Evolutionary conservation across 2,329 filamentous ascomycete genomes (phyloP).

Genomic region (Lasiodiplodia sp.): DNA sequence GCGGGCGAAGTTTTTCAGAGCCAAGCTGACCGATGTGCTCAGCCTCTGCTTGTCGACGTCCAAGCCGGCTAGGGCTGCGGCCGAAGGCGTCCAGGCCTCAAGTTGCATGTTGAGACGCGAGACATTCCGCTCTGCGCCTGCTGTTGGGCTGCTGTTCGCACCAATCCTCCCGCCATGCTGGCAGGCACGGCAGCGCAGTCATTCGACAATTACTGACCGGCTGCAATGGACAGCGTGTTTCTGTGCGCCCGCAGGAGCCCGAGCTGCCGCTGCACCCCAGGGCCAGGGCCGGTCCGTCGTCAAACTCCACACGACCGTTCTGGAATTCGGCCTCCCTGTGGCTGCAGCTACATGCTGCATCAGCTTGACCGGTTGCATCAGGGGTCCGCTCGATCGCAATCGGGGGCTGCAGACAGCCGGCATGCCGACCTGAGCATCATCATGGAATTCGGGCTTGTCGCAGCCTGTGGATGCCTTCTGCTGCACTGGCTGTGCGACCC

Average conservation of each 20-base stretch:
- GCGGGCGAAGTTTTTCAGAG: background rate
- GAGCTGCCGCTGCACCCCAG: constrained; percentile 9
- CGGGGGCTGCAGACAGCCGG: background rate
- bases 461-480: background rate
- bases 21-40: constrained; percentile 23
- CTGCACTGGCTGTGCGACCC: constrained; percentile 7
- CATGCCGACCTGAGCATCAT: background rate
- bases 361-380: constrained; percentile 23
- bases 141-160: constrained; percentile 8
- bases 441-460: background rate
- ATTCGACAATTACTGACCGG: constrained; percentile 26
- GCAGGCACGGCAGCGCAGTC: constrained; percentile 23
- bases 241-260: constrained; percentile 1
- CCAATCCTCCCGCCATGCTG: constrained; percentile 11
- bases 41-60: background rate
- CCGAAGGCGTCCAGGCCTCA: constrained; percentile 24
- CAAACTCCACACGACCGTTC: constrained; percentile 22
- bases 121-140: constrained; percentile 8
- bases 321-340: constrained; percentile 8
- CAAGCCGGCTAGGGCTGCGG: constrained; percentile 25
- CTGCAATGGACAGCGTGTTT: constrained; percentile 20
- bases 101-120: constrained; percentile 16
- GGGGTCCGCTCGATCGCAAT: constrained; percentile 19
- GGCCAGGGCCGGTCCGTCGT: constrained; percentile 14
- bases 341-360: constrained; percentile 18